Conservation (phyloP, 257 asterid species). For the Mentha longifolia region DNA sequence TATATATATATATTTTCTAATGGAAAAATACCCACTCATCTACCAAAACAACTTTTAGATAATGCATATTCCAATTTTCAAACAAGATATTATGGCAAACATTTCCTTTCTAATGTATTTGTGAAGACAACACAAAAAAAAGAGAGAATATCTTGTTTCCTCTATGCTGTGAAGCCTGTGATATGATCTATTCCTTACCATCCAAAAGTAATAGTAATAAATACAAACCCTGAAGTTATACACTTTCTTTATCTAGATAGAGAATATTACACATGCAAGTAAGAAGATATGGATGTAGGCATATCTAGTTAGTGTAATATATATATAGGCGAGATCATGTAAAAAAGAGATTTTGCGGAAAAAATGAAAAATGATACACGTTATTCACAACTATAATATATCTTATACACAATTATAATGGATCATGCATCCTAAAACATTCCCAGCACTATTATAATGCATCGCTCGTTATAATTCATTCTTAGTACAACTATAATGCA, state of each 20-base stretch:
- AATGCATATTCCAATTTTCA: constrained; percentile 41
- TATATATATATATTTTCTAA: no score
- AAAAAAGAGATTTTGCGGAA: no score
- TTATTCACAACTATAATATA: no score
- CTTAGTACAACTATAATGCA: no score
- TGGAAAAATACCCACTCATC: constrained; percentile 39
- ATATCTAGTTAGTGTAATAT: not conserved
- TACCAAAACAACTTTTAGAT: constrained; percentile 37
- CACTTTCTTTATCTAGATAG: not conserved
- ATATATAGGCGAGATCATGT: not conserved
- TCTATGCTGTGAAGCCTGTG: not conserved
- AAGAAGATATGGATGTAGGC: no score
- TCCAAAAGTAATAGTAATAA: not conserved
- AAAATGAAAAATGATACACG: no score
- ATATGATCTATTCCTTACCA: not conserved
- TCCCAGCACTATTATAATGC: no score
- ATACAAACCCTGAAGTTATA: not conserved
- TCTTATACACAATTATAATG: no score
- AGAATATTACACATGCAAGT: no score
- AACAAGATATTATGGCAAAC: constrained; percentile 35
- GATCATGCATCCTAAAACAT: no score
- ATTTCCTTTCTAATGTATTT: constrained; percentile 15
- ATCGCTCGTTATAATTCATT: no score
- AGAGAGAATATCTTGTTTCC: not conserved
- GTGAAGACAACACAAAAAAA: constrained; percentile 17